Conservation (phyloP, 345 rosid genomes). For the Arabis alpina region DNA sequence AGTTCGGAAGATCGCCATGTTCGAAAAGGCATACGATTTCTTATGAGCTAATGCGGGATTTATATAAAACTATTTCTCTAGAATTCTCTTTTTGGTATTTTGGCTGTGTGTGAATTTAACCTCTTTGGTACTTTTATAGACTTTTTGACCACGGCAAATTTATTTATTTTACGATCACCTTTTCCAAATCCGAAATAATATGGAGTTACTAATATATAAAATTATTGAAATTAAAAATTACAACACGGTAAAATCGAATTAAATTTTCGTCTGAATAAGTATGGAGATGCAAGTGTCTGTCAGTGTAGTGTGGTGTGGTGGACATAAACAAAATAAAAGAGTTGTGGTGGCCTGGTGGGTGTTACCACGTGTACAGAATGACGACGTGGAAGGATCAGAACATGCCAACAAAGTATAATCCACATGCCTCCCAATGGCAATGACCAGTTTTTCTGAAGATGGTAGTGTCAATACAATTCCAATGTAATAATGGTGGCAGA, state of each 20-base stretch:
- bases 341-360: background rate
- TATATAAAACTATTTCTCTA: constrained; percentile 6
- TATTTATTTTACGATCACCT: too few species aligned
- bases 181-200: too few species aligned
- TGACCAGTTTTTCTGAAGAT: background rate
- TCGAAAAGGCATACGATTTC: background rate
- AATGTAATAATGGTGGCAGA: constrained; percentile 26
- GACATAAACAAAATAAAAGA: too few species aligned
- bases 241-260: background rate
- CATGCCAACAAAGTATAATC: constrained; percentile 21
- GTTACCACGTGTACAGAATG: constrained; percentile 1
- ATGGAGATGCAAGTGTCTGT: background rate
- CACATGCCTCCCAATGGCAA: constrained; percentile 8
- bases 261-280: background rate
- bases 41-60: background rate
- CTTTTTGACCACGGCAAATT: too few species aligned
- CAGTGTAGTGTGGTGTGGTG: background rate
- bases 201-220: too few species aligned
- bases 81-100: constrained; percentile 16
- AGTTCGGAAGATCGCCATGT: constrained; percentile 26
- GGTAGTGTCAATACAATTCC: background rate
- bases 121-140: constrained; percentile 13
- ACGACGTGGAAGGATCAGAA: constrained; percentile 19
- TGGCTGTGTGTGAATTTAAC: background rate
- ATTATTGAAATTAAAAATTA: too few species aligned